phyloP scores from a whole-genome alignment of 148 eudicot genomes.

The Amaranthus hypochondriacus region DNA sequence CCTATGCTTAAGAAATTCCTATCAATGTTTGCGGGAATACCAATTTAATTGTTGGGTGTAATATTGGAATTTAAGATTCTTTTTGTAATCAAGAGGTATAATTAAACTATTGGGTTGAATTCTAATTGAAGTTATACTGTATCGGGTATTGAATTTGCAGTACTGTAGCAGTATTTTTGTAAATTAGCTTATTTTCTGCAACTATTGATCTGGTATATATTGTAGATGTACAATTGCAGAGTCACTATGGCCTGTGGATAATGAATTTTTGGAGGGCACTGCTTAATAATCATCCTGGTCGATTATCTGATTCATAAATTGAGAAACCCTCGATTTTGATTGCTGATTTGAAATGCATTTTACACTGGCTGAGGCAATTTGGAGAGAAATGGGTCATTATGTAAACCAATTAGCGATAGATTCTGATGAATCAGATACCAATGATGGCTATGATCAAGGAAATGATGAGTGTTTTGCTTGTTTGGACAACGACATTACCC shows the following conservation, averaged over 20 bases:
- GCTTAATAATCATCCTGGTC: background rate
- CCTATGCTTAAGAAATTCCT: too few species aligned
- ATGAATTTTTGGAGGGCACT: background rate
- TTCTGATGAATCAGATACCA: conserved; percentile 12
- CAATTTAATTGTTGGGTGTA: too few species aligned
- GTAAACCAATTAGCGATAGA: conserved; percentile 19
- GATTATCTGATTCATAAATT: background rate
- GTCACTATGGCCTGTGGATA: background rate
- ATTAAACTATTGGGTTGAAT: too few species aligned
- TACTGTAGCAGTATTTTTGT: too few species aligned
- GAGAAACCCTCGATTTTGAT: background rate
- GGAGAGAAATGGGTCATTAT: conserved; percentile 31
- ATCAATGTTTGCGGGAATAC: too few species aligned
- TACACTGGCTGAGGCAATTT: conserved; percentile 11
- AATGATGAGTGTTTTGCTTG: background rate
- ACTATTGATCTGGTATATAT: too few species aligned
- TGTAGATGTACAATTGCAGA: background rate
- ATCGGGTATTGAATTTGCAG: too few species aligned
- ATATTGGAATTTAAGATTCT: too few species aligned
- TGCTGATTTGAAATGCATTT: conserved; percentile 21
- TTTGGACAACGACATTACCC: conserved; percentile 65
- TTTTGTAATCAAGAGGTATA: too few species aligned
- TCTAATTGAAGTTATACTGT: too few species aligned
- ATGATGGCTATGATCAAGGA: conserved; percentile 11
- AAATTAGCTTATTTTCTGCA: too few species aligned